These are phyloP conservation scores for Chlorella sp. DNA, from an alignment of 139 green algal species.

Conservation along the genomic window DNA sequence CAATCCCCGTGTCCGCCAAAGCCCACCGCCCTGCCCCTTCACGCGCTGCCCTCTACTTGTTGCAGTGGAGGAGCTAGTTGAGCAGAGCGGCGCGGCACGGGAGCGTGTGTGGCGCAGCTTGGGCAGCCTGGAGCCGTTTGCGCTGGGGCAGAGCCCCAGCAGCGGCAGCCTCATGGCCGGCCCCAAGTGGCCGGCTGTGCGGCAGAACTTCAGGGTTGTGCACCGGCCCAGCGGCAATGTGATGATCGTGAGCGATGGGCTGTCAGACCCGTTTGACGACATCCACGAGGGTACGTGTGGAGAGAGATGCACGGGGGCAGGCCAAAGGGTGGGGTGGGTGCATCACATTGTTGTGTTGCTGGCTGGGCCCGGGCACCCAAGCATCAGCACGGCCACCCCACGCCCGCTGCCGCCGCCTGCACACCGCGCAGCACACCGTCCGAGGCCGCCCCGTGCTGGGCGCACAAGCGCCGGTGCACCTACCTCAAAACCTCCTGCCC, in stretches of 20 bases:
- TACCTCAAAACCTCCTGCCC: no score
- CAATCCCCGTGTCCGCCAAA: no score
- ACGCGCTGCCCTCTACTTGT: neutral
- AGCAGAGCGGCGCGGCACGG: constrained; percentile 45
- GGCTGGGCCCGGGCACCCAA: no score
- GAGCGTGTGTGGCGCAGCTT: constrained; percentile 48
- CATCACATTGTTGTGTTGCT: no score
- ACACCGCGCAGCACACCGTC: no score
- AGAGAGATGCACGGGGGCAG: no score
- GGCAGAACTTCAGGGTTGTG: constrained; percentile 61
- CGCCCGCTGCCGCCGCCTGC: no score
- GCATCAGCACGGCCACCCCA: no score
- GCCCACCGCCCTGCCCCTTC: neutral
- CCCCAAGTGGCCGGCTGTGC: constrained; percentile 57
- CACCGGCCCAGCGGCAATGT: constrained; percentile 54
- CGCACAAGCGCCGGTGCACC: no score
- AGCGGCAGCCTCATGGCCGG: constrained; percentile 26
- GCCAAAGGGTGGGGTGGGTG: neutral
- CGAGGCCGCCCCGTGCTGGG: no score
- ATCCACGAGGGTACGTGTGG: constrained; percentile 54
- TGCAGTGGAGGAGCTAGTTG: constrained; percentile 60
- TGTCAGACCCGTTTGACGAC: constrained; percentile 71
- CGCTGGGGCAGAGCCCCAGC: constrained; percentile 42
- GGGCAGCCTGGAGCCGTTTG: constrained; percentile 59
- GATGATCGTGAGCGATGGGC: constrained; percentile 60